phyloP scores from a whole-genome alignment of 768 basidiomycete species.

The Rhizopogon vulgaris region DNA sequence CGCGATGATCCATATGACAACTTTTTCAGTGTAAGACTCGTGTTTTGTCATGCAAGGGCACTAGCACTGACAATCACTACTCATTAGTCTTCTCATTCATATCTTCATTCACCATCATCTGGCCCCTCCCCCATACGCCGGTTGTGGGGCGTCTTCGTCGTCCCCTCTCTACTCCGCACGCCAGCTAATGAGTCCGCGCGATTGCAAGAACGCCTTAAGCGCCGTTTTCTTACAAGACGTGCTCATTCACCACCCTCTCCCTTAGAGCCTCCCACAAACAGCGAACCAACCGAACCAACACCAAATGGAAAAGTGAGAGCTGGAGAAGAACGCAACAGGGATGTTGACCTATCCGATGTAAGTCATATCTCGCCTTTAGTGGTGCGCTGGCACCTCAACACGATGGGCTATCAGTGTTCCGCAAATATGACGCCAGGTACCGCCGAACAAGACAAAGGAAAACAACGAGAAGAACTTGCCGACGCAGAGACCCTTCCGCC shows the following conservation, averaged over 20 bases:
- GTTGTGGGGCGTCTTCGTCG: not conserved
- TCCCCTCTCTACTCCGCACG: not conserved
- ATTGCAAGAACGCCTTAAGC: not conserved
- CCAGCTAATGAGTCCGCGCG: too few relatives aligned
- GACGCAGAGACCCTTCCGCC: too few relatives aligned
- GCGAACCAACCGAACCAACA: too few relatives aligned
- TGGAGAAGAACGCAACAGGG: not conserved
- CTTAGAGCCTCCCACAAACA: too few relatives aligned
- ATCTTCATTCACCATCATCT: not conserved
- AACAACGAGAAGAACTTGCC: not conserved
- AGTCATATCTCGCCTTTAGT: not conserved
- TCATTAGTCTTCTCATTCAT: not conserved
- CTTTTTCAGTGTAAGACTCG: too few relatives aligned
- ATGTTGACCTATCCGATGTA: not conserved
- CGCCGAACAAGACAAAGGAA: not conserved
- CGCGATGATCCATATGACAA: too few relatives aligned
- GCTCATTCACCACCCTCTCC: not conserved
- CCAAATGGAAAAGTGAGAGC: too few relatives aligned
- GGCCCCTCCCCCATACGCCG: too few relatives aligned
- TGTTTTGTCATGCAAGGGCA: too few relatives aligned
- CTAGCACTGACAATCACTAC: too few relatives aligned
- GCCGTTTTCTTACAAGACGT: too few relatives aligned
- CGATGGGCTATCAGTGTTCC: not conserved
- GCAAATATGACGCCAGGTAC: not conserved
- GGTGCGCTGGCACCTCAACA: not conserved